These are phyloP conservation scores for Agroathelia rolfsii DNA, from an alignment of 1,284 basidiomycete genomes.

Conservation along the genomic window DNA sequence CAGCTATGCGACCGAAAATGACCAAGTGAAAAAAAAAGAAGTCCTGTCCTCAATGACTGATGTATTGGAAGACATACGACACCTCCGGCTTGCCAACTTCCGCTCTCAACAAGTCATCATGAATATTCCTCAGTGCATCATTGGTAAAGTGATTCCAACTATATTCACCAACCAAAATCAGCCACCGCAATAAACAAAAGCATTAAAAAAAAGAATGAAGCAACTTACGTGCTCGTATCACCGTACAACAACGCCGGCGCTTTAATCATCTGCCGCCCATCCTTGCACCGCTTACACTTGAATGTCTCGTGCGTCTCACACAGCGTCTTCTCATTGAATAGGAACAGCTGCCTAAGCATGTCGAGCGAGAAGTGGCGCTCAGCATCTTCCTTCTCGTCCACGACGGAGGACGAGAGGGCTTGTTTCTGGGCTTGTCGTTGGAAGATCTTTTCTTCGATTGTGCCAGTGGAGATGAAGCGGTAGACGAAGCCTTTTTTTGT, in stretches of 20 bases:
- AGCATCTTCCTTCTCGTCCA: constrained; percentile 93
- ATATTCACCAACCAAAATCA: constrained; percentile 10
- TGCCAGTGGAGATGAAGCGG: constrained; percentile 94
- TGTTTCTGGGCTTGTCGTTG: constrained; percentile 95
- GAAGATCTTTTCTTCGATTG: constrained; percentile 99
- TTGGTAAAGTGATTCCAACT: constrained; percentile 99
- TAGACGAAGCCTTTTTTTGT: constrained; percentile 98
- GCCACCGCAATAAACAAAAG: background rate
- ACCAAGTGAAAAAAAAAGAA: background rate
- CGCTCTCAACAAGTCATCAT: constrained; percentile 91
- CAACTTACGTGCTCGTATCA: constrained; percentile 94
- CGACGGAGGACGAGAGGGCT: constrained; percentile 92
- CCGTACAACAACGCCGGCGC: constrained; percentile 87
- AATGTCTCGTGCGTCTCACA: constrained; percentile 97
- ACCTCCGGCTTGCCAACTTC: constrained; percentile 82
- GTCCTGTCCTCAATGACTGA: constrained; percentile 53
- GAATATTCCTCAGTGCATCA: constrained; percentile 78
- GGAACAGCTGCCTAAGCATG: constrained; percentile 84
- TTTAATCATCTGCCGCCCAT: constrained; percentile 80
- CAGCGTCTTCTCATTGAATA: constrained; percentile 80
- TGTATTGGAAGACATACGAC: constrained; percentile 88
- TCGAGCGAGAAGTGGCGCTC: constrained; percentile 94
- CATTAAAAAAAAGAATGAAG: too few species aligned
- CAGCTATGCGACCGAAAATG: too few species aligned
- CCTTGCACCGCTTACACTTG: constrained; percentile 93